Evolutionary conservation across 2,329 filamentous ascomycete species (phyloP).

Genomic region (Colletotrichum lupini): DNA sequence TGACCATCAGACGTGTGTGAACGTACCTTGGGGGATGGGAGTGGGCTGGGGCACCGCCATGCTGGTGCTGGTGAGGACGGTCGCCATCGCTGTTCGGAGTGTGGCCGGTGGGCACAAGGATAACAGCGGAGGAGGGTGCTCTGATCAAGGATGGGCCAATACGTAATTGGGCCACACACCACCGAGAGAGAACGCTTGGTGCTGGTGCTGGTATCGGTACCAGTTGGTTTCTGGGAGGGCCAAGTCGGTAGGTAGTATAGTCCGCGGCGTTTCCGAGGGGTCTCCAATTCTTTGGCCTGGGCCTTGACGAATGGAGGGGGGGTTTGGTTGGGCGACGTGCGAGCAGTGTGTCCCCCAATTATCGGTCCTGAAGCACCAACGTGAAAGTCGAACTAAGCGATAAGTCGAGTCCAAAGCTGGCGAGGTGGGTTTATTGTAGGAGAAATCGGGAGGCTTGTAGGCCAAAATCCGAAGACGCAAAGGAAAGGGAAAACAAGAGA

Average conservation of each 20-base stretch:
- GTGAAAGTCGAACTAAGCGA: constrained; percentile 12
- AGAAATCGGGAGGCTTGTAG: constrained; percentile 7
- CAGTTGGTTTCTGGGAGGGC: neutral
- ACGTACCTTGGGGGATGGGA: constrained; percentile 29
- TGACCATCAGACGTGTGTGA: neutral
- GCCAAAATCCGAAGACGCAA: constrained; percentile 8
- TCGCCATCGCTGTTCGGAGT: constrained; percentile 28
- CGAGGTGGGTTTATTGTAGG: constrained; percentile 5
- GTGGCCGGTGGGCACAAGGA: constrained; percentile 22
- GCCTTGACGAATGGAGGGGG: constrained; percentile 4
- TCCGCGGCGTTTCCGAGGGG: constrained; percentile 30
- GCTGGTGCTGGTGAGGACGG: constrained; percentile 24
- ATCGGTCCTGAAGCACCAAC: constrained; percentile 18
- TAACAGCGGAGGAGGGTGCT: constrained; percentile 14
- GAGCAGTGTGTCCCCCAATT: constrained; percentile 16
- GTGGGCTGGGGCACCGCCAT: constrained; percentile 22
- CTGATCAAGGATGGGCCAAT: constrained; percentile 25
- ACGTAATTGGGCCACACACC: constrained; percentile 34
- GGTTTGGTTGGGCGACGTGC: neutral
- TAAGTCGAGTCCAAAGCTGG: constrained; percentile 14
- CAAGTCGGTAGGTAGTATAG: neutral
- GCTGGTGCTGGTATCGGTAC: constrained; percentile 17
- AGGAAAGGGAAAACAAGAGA: constrained; percentile 3
- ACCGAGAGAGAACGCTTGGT: constrained; percentile 25
- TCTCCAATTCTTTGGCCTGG: constrained; percentile 12